Evolutionary conservation across 116 monocot species (phyloP).

Genomic region (Dioscorea cayenensis): DNA sequence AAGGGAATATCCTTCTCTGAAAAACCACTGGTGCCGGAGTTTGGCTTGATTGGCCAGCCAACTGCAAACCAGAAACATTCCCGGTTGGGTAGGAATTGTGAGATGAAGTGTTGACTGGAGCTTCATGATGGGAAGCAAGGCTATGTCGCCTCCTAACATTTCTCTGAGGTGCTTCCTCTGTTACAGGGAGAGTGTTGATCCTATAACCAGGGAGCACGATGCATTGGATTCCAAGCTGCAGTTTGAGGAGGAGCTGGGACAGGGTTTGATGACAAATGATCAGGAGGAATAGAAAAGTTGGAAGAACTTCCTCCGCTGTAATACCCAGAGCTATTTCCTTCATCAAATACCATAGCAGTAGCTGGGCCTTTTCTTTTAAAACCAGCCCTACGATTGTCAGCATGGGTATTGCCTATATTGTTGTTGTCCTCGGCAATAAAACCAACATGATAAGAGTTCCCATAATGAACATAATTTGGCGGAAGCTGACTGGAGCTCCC

Average conservation of each 20-base stretch:
- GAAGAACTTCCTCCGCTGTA: constrained; percentile 32
- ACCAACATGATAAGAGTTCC: not conserved
- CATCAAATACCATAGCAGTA: constrained; percentile 5
- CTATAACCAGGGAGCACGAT: constrained; percentile 10
- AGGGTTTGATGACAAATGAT: constrained; percentile 10
- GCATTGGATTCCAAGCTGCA: constrained; percentile 10
- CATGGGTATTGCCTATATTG: constrained; percentile 7
- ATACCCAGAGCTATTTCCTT: constrained; percentile 11
- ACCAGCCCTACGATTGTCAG: constrained; percentile 7
- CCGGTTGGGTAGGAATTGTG: constrained; percentile 19
- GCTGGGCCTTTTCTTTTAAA: constrained; percentile 37
- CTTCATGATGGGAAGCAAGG: constrained; percentile 10
- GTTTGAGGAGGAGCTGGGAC: constrained; percentile 16
- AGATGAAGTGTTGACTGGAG: constrained; percentile 15
- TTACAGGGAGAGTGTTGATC: constrained; percentile 5
- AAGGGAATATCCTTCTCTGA: constrained; percentile 15
- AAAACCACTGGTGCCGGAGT: constrained; percentile 10
- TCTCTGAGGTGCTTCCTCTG: constrained; percentile 43
- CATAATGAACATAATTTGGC: constrained; percentile 13
- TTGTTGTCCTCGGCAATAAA: constrained; percentile 8
- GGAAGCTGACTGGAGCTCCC: constrained; percentile 23
- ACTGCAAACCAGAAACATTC: constrained; percentile 13
- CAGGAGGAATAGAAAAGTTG: constrained; percentile 1
- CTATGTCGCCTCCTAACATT: constrained; percentile 44
- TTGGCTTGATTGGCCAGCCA: constrained; percentile 23